Evolutionary conservation across 495 filamentous ascomycete genomes (phyloP).

Genomic region (Neurospora sp.): DNA sequence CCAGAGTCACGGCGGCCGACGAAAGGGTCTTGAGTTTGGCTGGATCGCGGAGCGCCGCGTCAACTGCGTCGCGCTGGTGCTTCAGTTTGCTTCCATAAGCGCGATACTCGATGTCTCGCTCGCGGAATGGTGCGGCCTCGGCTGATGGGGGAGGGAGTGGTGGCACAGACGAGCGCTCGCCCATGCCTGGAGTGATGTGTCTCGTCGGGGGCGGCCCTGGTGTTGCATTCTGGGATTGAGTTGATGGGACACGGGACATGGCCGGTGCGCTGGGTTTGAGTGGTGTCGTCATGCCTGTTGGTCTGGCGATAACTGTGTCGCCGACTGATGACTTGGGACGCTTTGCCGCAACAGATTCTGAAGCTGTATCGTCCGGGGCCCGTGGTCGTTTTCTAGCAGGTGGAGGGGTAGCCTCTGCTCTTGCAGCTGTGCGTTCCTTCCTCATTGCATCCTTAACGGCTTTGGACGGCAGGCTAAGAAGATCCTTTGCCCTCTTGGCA

Average conservation of each 20-base stretch:
- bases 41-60: conserved; percentile 22
- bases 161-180: conserved; percentile 14
- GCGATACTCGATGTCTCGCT: conserved; percentile 16
- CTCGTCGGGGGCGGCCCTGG: conserved; percentile 22
- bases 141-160: conserved; percentile 12
- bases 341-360: conserved; percentile 19
- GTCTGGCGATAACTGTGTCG: conserved; percentile 16
- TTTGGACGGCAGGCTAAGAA: conserved; percentile 33
- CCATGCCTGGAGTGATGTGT: conserved; percentile 27
- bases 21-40: not conserved
- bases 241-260: conserved; percentile 40
- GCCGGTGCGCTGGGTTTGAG: conserved; percentile 31
- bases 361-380: conserved; percentile 18
- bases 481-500: conserved; percentile 30
- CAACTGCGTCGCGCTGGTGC: conserved; percentile 34
- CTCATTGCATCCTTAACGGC: conserved; percentile 27
- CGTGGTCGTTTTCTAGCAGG: conserved; percentile 34
- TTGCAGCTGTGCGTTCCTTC: conserved; percentile 28
- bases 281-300: conserved; percentile 27
- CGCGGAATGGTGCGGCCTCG: conserved; percentile 13
- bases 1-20: not conserved
- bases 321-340: conserved; percentile 17
- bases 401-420: conserved; percentile 25
- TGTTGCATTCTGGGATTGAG: conserved; percentile 31
- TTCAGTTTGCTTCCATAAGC: conserved; percentile 31